Evolutionary conservation across 2,329 filamentous ascomycete genomes (phyloP).

Genomic region (Talaromyces islandicus): DNA sequence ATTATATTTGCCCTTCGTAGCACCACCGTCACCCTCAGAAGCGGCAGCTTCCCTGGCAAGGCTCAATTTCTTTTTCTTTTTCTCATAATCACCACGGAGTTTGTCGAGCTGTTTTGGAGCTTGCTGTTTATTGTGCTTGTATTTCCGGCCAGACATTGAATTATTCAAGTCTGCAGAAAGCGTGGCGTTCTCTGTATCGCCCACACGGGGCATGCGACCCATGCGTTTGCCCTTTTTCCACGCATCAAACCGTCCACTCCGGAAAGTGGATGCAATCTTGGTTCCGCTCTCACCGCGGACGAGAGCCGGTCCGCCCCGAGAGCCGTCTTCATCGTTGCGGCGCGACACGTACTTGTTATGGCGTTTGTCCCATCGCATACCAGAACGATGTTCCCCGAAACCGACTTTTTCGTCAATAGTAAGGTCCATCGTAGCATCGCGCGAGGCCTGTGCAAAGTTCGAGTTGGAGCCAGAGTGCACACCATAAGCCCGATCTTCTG

Average conservation of each 20-base stretch:
- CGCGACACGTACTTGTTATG: constrained; percentile 89
- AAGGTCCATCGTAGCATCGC: constrained; percentile 84
- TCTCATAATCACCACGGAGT: constrained; percentile 82
- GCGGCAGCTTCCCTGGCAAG: constrained; percentile 64
- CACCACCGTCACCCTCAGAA: constrained; percentile 21
- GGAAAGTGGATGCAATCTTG: constrained; percentile 92
- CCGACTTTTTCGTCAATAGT: constrained; percentile 77
- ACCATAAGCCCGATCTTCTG: constrained; percentile 88
- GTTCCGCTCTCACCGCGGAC: constrained; percentile 85
- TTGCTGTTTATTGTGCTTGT: constrained; percentile 79
- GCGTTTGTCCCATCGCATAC: constrained; percentile 96
- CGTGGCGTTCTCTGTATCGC: constrained; percentile 63
- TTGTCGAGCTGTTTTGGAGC: constrained; percentile 93
- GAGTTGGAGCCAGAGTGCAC: constrained; percentile 73
- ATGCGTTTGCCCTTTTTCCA: constrained; percentile 88
- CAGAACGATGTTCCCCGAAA: constrained; percentile 70
- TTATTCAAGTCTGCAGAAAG: constrained; percentile 23
- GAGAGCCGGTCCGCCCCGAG: constrained; percentile 61
- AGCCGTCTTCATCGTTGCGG: constrained; percentile 92
- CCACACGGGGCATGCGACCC: constrained; percentile 69
- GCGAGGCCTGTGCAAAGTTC: constrained; percentile 84
- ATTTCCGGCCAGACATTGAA: constrained; percentile 50
- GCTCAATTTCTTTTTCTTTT: constrained; percentile 80
- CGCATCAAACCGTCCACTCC: constrained; percentile 84
- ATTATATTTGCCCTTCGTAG: background rate